Evolutionary conservation across 805 yeast species (phyloP).

Genomic region (Metschnikowia hibisci): DNA sequence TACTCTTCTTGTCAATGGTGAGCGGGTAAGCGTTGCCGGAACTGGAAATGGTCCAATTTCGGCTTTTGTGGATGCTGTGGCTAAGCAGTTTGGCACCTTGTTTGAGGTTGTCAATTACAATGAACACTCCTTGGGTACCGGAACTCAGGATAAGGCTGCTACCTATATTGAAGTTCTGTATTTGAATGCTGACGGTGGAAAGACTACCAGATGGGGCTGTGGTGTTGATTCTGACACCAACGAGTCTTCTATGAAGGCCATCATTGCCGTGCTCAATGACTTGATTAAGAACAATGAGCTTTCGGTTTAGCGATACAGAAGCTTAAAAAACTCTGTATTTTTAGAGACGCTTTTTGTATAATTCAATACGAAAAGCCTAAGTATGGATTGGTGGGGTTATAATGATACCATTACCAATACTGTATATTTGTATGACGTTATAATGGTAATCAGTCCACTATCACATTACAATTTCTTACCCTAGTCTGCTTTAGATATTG

Average conservation of each 20-base stretch:
- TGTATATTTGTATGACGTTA: too few species aligned
- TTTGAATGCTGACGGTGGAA: conserved; percentile 31
- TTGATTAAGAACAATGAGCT: conserved; percentile 29
- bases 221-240: conserved; percentile 43
- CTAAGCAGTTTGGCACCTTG: conserved; percentile 46
- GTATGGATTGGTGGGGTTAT: too few species aligned
- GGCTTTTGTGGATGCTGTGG: conserved; percentile 62
- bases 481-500: too few species aligned
- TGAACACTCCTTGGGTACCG: conserved; percentile 72
- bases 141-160: conserved; percentile 70
- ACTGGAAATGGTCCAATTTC: conserved; percentile 79
- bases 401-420: too few species aligned
- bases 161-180: conserved; percentile 58
- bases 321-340: not conserved
- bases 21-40: conserved; percentile 44
- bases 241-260: conserved; percentile 37
- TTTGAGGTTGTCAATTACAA: conserved; percentile 64
- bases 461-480: too few species aligned
- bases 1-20: conserved; percentile 17
- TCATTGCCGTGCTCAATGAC: conserved; percentile 23
- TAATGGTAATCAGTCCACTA: too few species aligned
- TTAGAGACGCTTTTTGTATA: not conserved
- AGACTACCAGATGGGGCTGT: conserved; percentile 39
- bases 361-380: too few species aligned
- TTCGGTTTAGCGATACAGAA: conserved; percentile 14